These are phyloP conservation scores for Paramecium octaurelia DNA, from an alignment of 73 alveolate genomes.

Conservation along the genomic window DNA sequence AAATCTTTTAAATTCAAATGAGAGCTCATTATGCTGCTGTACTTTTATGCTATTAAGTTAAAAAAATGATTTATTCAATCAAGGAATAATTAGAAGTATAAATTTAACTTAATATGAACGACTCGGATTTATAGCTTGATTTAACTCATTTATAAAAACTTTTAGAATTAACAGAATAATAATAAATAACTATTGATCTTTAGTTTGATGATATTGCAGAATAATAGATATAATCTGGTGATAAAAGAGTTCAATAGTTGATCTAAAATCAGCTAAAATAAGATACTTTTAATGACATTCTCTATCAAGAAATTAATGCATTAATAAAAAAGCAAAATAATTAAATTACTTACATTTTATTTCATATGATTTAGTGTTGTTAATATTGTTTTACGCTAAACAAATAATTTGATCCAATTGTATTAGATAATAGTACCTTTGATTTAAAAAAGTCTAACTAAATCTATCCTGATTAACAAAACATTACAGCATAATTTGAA, in stretches of 20 bases:
- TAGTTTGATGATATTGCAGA: neutral
- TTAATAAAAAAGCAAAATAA: neutral
- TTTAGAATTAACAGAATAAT: neutral
- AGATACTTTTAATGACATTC: neutral
- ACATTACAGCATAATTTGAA: neutral
- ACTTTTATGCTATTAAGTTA: neutral
- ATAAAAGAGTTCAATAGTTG: neutral
- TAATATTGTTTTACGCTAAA: neutral
- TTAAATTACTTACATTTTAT: neutral
- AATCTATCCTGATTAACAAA: neutral
- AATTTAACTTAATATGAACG: neutral
- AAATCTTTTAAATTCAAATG: neutral
- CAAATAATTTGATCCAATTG: neutral
- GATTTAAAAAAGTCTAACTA: neutral
- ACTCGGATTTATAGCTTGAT: neutral
- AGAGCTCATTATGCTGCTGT: neutral
- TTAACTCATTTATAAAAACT: neutral
- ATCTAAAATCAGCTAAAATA: neutral
- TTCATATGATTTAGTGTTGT: neutral
- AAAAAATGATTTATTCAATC: neutral
- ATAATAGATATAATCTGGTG: neutral
- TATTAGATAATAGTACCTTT: neutral
- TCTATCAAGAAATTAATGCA: neutral
- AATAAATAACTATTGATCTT: neutral
- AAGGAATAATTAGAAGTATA: neutral